Evolutionary conservation across 2,329 filamentous ascomycete species (phyloP), one percentile per base, ranked within the genome.

Genomic region (Colletotrichum lentis): DNA sequence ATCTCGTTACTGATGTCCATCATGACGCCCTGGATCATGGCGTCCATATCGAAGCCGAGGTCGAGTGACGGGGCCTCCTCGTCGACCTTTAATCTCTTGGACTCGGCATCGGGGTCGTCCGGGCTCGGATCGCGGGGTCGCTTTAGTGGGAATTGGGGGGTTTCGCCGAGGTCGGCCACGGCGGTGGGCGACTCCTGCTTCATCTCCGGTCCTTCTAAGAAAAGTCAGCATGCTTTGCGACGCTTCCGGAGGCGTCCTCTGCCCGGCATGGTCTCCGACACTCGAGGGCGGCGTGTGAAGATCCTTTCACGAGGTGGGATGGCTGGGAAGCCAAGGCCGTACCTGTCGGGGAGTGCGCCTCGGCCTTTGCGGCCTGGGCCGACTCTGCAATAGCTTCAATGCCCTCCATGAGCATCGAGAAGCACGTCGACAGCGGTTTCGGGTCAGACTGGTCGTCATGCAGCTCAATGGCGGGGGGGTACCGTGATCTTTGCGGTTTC

Each of bases 321-420:
- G 56, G 56, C 49, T 12, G 50, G 27, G 56, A 52, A 41, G 60
- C 47, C 41, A 54, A 62, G 61, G 73, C 41, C 78, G 71, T 77
- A 81, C 79, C 77, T 75, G 75, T 71, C 46, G 77, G 73, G 60
- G 76, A 77, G 72, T 76, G 73, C 71, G 74, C 75, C 71, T 73
- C 76, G 73, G 72, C 74, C 71, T 75, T 73, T 68, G 77, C 73
- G 71, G 77, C 74, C 73, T 77, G 79, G 72, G 77, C 78, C 73
- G 78, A 74, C 76, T 80, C 79, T 75, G 78, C 79, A 79, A 81
- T 81, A 71, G 72, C 79, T 77, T 73, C 74, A 75, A 73, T 75
- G 46, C 54, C 67, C 69, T 70, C 66, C 69, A 67, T 67, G 63
- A 70, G 66, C 52, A 63, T 56, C n/a, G 56, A 50, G 60, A 55